Percentiles rank a stretch among this genome's conserved stretches.
Conservation (phyloP, 2,329 filamentous ascomycete species). For the Fonsecaea pugnacius region DNA sequence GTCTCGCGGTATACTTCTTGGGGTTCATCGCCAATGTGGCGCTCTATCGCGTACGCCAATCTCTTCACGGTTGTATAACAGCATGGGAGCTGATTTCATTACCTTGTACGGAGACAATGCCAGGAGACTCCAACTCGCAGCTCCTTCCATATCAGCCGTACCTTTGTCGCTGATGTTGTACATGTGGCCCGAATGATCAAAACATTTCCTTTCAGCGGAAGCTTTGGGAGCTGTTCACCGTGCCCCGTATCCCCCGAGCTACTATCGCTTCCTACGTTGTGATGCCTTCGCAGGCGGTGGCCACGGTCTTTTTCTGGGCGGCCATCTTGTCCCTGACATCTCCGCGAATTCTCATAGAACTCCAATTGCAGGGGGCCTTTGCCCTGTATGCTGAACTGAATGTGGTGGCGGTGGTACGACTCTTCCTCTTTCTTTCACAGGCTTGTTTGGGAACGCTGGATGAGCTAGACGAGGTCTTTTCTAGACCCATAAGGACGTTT, state of each 20-base stretch:
- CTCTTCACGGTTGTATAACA: not conserved
- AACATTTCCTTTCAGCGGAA: slow-evolving; percentile 39
- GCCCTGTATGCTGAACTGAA: slow-evolving; percentile 57
- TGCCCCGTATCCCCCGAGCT: slow-evolving; percentile 41
- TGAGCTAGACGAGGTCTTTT: slow-evolving; percentile 54
- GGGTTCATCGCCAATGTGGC: slow-evolving; percentile 69
- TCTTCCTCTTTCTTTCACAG: slow-evolving; percentile 61
- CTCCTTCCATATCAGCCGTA: slow-evolving; percentile 67
- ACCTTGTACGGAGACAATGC: slow-evolving; percentile 52
- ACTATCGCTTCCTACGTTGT: slow-evolving; percentile 41
- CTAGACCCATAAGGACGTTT: slow-evolving; percentile 57
- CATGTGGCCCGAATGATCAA: slow-evolving; percentile 66
- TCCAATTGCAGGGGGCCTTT: slow-evolving; percentile 47
- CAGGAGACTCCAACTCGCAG: slow-evolving; percentile 68
- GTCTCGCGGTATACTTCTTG: slow-evolving; percentile 62
- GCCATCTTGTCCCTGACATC: slow-evolving; percentile 47
- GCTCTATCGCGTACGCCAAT: slow-evolving; percentile 58
- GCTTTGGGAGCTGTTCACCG: slow-evolving; percentile 41
- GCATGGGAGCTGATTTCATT: not conserved
- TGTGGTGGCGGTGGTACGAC: slow-evolving; percentile 60
- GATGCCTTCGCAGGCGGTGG: slow-evolving; percentile 45
- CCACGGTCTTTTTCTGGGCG: slow-evolving; percentile 49
- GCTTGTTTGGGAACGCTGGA: slow-evolving; percentile 57
- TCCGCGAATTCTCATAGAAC: slow-evolving; percentile 43
- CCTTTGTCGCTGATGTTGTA: slow-evolving; percentile 63